Conservation (phyloP, 1,284 basidiomycete species). For the Leccinum solheimii region DNA sequence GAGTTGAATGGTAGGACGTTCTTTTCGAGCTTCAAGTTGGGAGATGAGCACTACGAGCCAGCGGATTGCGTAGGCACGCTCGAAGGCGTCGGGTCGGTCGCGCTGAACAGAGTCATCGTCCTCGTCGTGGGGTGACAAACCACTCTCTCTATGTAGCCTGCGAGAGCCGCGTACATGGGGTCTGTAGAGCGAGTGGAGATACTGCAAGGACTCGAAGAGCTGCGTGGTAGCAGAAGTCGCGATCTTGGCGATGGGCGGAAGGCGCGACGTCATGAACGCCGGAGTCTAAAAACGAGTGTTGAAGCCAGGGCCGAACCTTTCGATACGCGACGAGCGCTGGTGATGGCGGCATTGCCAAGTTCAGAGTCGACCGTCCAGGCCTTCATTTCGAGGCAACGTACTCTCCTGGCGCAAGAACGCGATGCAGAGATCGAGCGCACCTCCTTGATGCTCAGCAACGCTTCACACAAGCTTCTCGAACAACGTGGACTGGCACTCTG, state of each 20-base stretch:
- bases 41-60: constrained; percentile 69
- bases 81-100: constrained; percentile 57
- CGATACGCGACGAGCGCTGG: neutral
- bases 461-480: constrained; percentile 82
- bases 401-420: constrained; percentile 71
- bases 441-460: constrained; percentile 80
- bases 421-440: constrained; percentile 83
- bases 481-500: constrained; percentile 82
- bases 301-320: neutral
- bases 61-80: constrained; percentile 63
- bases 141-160: constrained; percentile 9
- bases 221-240: constrained; percentile 21
- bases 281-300: neutral
- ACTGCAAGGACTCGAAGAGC: constrained; percentile 23
- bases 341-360: constrained; percentile 9
- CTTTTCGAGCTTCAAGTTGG: constrained; percentile 23
- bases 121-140: neutral
- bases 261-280: constrained; percentile 9
- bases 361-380: constrained; percentile 47
- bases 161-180: constrained; percentile 40
- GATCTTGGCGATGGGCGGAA: constrained; percentile 31
- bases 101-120: constrained; percentile 13
- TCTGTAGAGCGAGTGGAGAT: constrained; percentile 34
- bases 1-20: constrained; percentile 11
- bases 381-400: constrained; percentile 74